phyloP scores from a whole-genome alignment of 208 protist genomes.

The Crithidia acanthocephali region DNA sequence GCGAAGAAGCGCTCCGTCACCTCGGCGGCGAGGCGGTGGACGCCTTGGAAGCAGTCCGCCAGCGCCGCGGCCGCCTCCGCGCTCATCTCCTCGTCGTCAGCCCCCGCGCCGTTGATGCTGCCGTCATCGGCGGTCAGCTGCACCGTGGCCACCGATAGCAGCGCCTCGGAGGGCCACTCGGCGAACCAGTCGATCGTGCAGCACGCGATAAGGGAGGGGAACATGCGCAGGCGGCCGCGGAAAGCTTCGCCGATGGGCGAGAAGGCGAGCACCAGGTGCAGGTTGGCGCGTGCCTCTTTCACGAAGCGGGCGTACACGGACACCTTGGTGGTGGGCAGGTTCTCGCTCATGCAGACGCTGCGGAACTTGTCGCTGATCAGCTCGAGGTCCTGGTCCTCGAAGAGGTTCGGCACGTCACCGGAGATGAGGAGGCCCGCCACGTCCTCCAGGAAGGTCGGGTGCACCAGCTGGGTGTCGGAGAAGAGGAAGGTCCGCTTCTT shows the following conservation, averaged over 20 bases:
- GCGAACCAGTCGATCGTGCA: conserved; percentile 99
- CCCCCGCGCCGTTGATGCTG: not conserved
- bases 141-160: conserved; percentile 92
- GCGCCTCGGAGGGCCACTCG: conserved; percentile 96
- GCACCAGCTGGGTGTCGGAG: conserved; percentile 97
- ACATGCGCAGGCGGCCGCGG: conserved; percentile 96
- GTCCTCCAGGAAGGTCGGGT: conserved; percentile 98
- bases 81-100: conserved; percentile 9
- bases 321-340: conserved; percentile 95
- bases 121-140: conserved; percentile 52
- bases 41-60: conserved; percentile 89
- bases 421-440: conserved; percentile 97
- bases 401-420: conserved; percentile 98
- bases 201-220: conserved; percentile 97
- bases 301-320: conserved; percentile 96
- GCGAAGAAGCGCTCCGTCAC: conserved; percentile 92
- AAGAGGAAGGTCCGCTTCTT: conserved; percentile 97
- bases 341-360: conserved; percentile 89
- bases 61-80: conserved; percentile 39
- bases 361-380: conserved; percentile 95
- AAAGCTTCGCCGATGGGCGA: conserved; percentile 97
- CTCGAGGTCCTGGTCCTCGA: conserved; percentile 96
- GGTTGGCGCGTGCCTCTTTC: conserved; percentile 93
- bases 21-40: conserved; percentile 93
- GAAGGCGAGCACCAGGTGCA: conserved; percentile 97